These are phyloP conservation scores for Nemania sp. DNA, from an alignment of 2,329 filamentous ascomycete species.

Conservation along the genomic window DNA sequence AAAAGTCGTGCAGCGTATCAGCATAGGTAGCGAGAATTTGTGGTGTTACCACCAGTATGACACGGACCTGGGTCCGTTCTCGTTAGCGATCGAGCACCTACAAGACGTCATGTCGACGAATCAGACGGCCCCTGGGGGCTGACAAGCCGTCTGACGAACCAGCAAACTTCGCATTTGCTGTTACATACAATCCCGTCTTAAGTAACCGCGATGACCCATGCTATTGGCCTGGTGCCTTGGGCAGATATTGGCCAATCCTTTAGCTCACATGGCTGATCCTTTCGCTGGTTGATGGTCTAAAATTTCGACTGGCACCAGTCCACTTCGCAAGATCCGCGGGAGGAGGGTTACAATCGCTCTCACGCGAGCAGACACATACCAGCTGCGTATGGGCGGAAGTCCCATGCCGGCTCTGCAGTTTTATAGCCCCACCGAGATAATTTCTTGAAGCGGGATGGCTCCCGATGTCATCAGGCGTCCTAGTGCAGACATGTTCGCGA, in stretches of 20 bases:
- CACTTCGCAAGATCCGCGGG: constrained; percentile 27
- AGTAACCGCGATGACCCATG: constrained; percentile 5
- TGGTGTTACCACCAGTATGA: neutral
- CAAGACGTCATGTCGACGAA: constrained; percentile 17
- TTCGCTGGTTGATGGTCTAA: constrained; percentile 26
- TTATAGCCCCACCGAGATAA: constrained; percentile 27
- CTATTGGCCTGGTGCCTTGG: constrained; percentile 24
- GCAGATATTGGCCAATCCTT: constrained; percentile 33
- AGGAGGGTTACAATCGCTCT: constrained; percentile 35
- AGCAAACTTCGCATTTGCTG: neutral
- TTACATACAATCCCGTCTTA: constrained; percentile 2
- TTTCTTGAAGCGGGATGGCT: constrained; percentile 8
- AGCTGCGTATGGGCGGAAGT: neutral
- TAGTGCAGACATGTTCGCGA: constrained; percentile 27
- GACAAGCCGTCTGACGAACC: constrained; percentile 12
- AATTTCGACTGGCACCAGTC: constrained; percentile 33
- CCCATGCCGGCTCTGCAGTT: constrained; percentile 8
- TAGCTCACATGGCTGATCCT: constrained; percentile 35
- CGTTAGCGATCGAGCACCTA: neutral
- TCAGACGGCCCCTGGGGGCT: constrained; percentile 1
- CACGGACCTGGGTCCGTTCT: neutral
- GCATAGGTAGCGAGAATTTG: neutral
- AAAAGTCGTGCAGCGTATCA: neutral
- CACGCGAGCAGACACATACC: constrained; percentile 24
- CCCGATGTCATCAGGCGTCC: constrained; percentile 27